Percentiles rank a stretch among this genome's conserved stretches.
phyloP scores from a whole-genome alignment of 495 filamentous ascomycete genomes.

The Podospora sp. region DNA sequence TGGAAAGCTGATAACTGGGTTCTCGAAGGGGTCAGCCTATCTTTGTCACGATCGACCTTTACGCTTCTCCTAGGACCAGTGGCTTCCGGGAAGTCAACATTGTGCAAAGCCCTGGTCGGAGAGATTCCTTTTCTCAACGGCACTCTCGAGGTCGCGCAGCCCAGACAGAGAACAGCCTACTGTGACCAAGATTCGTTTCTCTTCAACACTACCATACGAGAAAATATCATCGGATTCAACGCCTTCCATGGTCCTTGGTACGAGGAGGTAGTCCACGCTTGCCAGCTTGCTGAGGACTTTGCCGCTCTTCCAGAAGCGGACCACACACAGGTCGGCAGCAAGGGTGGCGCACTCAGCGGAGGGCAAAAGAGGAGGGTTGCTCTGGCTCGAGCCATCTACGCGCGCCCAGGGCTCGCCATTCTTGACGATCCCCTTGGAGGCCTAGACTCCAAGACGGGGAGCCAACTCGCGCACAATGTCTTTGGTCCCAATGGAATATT shows the following conservation, averaged over 20 bases:
- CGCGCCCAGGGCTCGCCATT: background rate
- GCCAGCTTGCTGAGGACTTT: background rate
- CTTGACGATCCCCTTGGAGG: background rate
- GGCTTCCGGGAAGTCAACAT: slow-evolving; percentile 40
- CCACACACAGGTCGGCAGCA: background rate
- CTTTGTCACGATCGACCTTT: slow-evolving; percentile 7
- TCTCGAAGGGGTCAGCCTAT: slow-evolving; percentile 10
- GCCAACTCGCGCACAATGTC: background rate
- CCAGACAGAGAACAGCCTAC: slow-evolving; percentile 29
- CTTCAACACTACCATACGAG: slow-evolving; percentile 39
- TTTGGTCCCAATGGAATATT: slow-evolving; percentile 4
- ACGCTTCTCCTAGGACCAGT: slow-evolving; percentile 38
- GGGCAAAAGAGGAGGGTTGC: background rate
- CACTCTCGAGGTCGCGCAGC: slow-evolving; percentile 29
- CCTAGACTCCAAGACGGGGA: background rate
- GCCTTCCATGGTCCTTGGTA: background rate
- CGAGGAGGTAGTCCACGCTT: background rate
- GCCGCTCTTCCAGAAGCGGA: background rate
- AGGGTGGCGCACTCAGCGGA: background rate
- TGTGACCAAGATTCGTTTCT: slow-evolving; percentile 45
- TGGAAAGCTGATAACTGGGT: slow-evolving; percentile 13
- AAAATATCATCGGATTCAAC: slow-evolving; percentile 38
- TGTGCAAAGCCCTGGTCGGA: slow-evolving; percentile 40
- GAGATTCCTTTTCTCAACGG: slow-evolving; percentile 17
- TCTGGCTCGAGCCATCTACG: slow-evolving; percentile 3